Conservation (phyloP, 352 stramenopile species). For the Phytopythium cucurbitacearum region DNA sequence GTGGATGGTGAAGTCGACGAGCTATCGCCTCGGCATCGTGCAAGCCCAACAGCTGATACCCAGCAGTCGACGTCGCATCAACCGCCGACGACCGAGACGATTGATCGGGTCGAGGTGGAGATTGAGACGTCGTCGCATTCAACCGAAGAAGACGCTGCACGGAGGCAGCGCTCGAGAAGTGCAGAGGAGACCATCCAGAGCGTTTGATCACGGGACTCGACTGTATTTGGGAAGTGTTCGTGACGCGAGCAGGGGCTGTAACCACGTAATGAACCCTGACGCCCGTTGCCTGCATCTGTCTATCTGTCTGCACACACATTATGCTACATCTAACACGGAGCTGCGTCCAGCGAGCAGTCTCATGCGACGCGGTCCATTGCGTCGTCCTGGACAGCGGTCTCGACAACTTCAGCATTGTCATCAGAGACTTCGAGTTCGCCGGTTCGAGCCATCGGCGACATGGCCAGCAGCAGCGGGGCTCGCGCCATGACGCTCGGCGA, state of each 20-base stretch:
- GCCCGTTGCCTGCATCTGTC: too few species aligned
- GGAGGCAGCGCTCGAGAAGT: too few species aligned
- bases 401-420: not conserved
- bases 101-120: constrained; percentile 2
- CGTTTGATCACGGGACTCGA: too few species aligned
- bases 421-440: too few species aligned
- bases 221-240: too few species aligned
- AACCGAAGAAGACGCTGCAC: too few species aligned
- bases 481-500: too few species aligned
- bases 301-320: too few species aligned
- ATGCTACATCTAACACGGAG: not conserved
- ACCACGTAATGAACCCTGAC: too few species aligned
- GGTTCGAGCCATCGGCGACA: constrained; percentile 2
- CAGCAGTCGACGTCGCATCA: not conserved
- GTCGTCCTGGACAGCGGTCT: not conserved
- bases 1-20: constrained; percentile 1
- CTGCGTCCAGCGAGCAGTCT: not conserved
- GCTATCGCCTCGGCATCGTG: not conserved
- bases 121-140: not conserved
- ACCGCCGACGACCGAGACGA: not conserved
- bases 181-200: too few species aligned
- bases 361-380: constrained; percentile 5
- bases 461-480: constrained; percentile 4
- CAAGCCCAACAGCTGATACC: not conserved
- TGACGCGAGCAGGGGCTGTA: too few species aligned